Evolutionary conservation across 805 yeast genomes (phyloP).

Genomic region (Candida xiaguanensis): DNA sequence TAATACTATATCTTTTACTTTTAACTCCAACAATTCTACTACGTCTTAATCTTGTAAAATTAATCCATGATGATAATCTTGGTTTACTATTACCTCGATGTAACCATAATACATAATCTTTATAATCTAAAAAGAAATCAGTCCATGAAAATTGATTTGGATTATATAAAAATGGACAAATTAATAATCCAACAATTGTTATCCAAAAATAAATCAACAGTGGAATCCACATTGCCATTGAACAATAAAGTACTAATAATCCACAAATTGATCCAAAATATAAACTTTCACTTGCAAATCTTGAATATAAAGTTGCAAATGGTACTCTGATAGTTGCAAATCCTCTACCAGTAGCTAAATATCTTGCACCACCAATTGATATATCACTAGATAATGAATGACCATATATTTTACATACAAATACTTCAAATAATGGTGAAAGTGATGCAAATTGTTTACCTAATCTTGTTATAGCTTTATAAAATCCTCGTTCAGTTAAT

Average conservation of each 20-base stretch:
- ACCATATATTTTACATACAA: conserved; percentile 76
- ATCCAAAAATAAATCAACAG: conserved; percentile 69
- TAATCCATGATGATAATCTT: conserved; percentile 39
- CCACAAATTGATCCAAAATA: conserved; percentile 59
- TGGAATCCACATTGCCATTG: conserved; percentile 59
- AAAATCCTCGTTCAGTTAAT: conserved; percentile 75
- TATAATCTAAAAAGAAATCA: conserved; percentile 70
- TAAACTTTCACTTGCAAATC: conserved; percentile 66
- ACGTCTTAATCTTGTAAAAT: conserved; percentile 47
- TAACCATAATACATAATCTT: conserved; percentile 49
- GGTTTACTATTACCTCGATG: conserved; percentile 47
- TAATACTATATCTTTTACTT: conserved; percentile 30
- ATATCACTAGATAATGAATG: conserved; percentile 67
- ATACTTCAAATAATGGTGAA: conserved; percentile 81
- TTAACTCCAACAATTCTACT: conserved; percentile 58
- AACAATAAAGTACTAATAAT: conserved; percentile 51
- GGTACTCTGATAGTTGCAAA: conserved; percentile 80
- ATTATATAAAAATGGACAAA: conserved; percentile 72
- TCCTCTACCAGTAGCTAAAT: conserved; percentile 84
- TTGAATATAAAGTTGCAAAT: conserved; percentile 67
- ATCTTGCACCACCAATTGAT: conserved; percentile 82
- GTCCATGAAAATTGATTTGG: conserved; percentile 72
- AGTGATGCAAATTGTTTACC: conserved; percentile 64
- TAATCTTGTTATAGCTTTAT: conserved; percentile 70
- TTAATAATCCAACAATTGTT: conserved; percentile 58